Percentiles rank a stretch among this genome's conserved stretches.
Conservation (phyloP, 306 rosid species). For the Cercis canadensis region DNA sequence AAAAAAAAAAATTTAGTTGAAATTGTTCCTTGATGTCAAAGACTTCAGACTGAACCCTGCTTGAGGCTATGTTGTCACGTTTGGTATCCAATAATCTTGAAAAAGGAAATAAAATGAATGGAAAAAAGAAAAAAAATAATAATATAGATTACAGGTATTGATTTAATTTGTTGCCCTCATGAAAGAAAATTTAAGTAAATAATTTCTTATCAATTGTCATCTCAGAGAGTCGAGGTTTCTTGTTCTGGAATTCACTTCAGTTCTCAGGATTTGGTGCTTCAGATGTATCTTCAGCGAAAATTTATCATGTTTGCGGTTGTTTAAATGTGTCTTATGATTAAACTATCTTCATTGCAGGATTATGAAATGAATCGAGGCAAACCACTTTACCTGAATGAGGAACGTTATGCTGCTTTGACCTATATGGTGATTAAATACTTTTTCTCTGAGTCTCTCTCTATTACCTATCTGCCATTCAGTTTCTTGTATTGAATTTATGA, state of each 20-base stretch:
- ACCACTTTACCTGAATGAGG: constrained; percentile 85
- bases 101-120: no score
- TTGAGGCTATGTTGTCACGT: no score
- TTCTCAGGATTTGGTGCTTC: constrained; percentile 18
- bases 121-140: no score
- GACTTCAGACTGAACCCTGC: no score
- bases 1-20: no score
- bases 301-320: constrained; percentile 1
- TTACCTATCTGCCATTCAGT: background rate
- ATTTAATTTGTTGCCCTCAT: no score
- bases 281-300: no score
- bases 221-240: constrained; percentile 6
- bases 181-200: no score
- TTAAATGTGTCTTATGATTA: constrained; percentile 15
- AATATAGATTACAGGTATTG: no score
- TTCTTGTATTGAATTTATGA: constrained; percentile 17
- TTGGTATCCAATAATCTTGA: no score
- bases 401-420: constrained; percentile 89
- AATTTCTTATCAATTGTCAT: no score
- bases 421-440: constrained; percentile 68
- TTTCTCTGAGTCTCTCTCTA: background rate
- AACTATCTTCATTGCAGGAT: constrained; percentile 59
- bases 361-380: constrained; percentile 84
- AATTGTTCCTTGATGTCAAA: no score
- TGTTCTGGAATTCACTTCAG: constrained; percentile 16